Evolutionary conservation across 495 filamentous ascomycete species (phyloP), one percentile per base, ranked within the genome.

Genomic region (Tuber brumale): DNA sequence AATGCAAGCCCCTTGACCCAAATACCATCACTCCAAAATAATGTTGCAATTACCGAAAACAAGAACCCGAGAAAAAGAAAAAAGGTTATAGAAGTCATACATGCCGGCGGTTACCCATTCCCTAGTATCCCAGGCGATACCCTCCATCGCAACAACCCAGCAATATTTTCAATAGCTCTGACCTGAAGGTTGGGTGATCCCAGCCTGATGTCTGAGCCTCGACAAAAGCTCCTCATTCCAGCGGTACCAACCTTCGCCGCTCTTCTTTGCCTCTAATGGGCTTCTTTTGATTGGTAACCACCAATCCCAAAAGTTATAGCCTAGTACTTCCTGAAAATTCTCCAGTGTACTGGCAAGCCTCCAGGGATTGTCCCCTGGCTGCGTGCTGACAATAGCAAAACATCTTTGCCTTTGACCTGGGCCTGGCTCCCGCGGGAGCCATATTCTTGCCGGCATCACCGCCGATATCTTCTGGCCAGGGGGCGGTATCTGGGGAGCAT

Each of bases 321-420:
- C 93, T 88, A 97, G 91, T 16, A 96, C 87, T 48, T 90, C 88
- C 77, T 90, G 87, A 78, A 92, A 91, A 82, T 97, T 97, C 48
- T 87, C 85, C 75, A 88, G 86, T 0, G 82, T 74, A 44, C 81
- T 85, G 37, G 90, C 91, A 12, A 94, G 84, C 78, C 92, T 89
- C 88, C 92, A 97, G 1, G 92, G 93, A 77, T 95, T 95, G 70
- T 93, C 90, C 31, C 93, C 93, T 6, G 87, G 88, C 19, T 87
- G 85, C 3, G 91, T 94, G 75, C 87, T 87, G 8, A 95, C 88
- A 61, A 97, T 90, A 51, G 91, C 92, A 79, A 94, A 96, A 69
- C 75, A 81, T 37, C 51, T 80, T 70, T 75, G 71, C 72, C 70
- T 70, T 73, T 77, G 75, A 16, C 71, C 74, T 69, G 61, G 81